Base-by-base conservation (phyloP, 306 rosid species). In the Trifolium fragiferum region DNA sequence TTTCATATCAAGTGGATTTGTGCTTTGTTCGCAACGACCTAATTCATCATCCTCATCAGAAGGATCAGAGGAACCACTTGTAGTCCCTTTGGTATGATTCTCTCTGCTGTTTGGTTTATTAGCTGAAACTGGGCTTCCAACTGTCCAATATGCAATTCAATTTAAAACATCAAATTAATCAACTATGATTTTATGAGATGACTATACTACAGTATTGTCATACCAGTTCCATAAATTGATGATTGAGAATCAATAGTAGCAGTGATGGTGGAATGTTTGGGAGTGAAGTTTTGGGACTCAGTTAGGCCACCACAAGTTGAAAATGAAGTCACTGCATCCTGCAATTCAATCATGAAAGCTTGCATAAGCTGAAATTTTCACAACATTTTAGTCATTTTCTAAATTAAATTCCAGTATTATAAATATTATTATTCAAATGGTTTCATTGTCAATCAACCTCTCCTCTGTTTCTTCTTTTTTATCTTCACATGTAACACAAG, bases 21-120 rank as follows among this genome's bases (percentile, higher is more conserved):
- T 88, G 85, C 91, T 85, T 44, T 88, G 87, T 65, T 86, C 93
- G 80, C 81, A 89, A 8, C 83, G 81, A 41, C 89, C 95, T n/a
- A 77, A 80, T 84, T 85, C 97, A 66, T 93, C 92, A 58, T 88
- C 91, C 35, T 87, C 99, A 37, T 92, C 93, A 3, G 97, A 91
- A 25, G 66, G 91, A 1, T 93, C 98, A 23, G 97, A 91, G 16
- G 96, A 88, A 55, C 92, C 96, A 67, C 97, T 90, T 20, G 88
- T 49, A 35, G 51, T 84, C 75, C 86, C 93, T 83, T 82, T 85
- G 44, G 77, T 80, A 73, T 84, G 86, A 80, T 82, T 83, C 65
- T 87, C 84, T 72, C 79, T 7, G 47, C 69, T 68, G 47, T 49
- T 73, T 62, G 89, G 87, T 73, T 90, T 83, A 72, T 84, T 86